Base-by-base conservation (phyloP, 116 monocot species). In the Dioscorea cayenensis region DNA sequence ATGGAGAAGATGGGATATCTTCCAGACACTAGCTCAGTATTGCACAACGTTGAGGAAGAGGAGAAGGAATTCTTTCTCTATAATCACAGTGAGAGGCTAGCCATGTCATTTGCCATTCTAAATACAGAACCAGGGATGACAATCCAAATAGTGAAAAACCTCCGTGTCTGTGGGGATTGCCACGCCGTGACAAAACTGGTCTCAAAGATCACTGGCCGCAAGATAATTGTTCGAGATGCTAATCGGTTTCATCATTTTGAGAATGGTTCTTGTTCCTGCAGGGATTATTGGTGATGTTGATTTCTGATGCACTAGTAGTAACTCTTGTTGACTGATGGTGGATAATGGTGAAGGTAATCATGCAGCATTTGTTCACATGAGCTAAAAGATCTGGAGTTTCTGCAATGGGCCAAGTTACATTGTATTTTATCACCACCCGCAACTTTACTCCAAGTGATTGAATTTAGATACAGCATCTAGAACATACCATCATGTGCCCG, bases 191-290 rank as follows among this genome's bases (percentile, higher is more conserved):
- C 65, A 9, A 70, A 77, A 63, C 71, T 77, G 28, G 36, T 71
- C 7, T 65, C 77, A 21, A 77, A 52, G 64, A 77, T 71, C 66
- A 77, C 65, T 17, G 28, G 29, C 6, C 50, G 77, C 2, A 35
- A n/a, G 64, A 77, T 77, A 36, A 20, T 77, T 64, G 77, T 77
- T 14, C 62, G 77, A 49, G 71, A 77, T 66, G 28, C 71, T 23
- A 77, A 52, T 35, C 64, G 77, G 8, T 77, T 77, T 64, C 77
- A 77, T 65, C 70, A 58, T 37, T 77, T 77, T 71, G 65, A 71
- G 28, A 60, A 65, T 63, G 77, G 71, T n/a, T 25, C 4, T 22
- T 70, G 77, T 20, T 76, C 77, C 7, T 77, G 77, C 51, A 36
- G 32, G 7, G 77, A 77, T 36, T 77, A 37, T 55, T 77, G 77